A percentile compares a stretch with the other conserved stretches of the same genome.
phyloP scores from a whole-genome alignment of 768 basidiomycete species.

The Pseudohyphozyma bogoriensis region DNA sequence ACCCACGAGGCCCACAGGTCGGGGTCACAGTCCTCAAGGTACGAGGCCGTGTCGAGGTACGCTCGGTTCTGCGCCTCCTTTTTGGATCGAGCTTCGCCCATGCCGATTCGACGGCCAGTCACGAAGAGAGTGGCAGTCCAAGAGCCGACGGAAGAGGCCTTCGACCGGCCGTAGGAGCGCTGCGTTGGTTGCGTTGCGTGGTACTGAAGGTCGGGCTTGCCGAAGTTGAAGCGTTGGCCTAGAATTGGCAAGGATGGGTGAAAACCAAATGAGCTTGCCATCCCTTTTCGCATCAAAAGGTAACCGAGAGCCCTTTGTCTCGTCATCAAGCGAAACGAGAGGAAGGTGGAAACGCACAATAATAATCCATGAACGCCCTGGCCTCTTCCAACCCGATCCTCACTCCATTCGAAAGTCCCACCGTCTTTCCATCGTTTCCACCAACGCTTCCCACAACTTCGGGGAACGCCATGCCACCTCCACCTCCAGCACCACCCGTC shows the following conservation, averaged over 20 bases:
- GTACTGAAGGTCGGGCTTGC: constrained; percentile 19
- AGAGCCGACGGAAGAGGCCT: not conserved
- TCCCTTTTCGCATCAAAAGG: not conserved
- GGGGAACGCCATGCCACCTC: not conserved
- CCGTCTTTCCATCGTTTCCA: constrained; percentile 32
- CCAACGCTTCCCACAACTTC: constrained; percentile 6
- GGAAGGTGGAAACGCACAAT: constrained; percentile 45
- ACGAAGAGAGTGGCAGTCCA: constrained; percentile 75
- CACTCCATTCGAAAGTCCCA: constrained; percentile 53
- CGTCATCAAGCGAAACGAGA: too few relatives aligned
- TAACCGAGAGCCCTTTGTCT: constrained; percentile 5
- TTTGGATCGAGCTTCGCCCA: constrained; percentile 60
- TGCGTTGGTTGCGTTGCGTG: constrained; percentile 33
- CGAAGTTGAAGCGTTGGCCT: constrained; percentile 24
- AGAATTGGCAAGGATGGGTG: too few relatives aligned
- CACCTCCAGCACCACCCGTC: not conserved
- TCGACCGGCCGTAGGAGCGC: constrained; percentile 10
- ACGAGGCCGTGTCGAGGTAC: constrained; percentile 77
- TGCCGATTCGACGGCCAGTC: constrained; percentile 66
- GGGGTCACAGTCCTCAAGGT: constrained; percentile 74
- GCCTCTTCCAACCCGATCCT: constrained; percentile 60
- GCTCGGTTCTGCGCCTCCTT: constrained; percentile 60
- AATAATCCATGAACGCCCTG: constrained; percentile 87
- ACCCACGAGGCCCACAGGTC: constrained; percentile 66
- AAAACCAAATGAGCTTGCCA: not conserved